These are phyloP conservation scores for Sungouiozyma ichnusensis DNA, from an alignment of 805 yeast genomes.

Conservation along the genomic window DNA sequence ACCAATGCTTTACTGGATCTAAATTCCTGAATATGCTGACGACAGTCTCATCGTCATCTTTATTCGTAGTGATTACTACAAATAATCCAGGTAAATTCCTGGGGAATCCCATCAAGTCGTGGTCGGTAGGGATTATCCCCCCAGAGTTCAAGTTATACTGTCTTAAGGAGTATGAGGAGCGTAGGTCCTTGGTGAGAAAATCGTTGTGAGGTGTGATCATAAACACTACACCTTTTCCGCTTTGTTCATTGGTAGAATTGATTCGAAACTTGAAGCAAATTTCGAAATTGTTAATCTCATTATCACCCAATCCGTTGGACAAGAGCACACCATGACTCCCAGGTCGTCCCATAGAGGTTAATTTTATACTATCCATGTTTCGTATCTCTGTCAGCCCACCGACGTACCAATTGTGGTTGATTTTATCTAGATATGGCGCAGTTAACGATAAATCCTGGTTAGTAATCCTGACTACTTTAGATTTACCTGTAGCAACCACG, in stretches of 20 bases:
- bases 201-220: slow-evolving; percentile 22
- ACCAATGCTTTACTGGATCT: slow-evolving; percentile 17
- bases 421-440: slow-evolving; percentile 21
- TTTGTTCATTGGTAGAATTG: slow-evolving; percentile 1
- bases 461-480: slow-evolving; percentile 8
- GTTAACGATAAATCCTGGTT: slow-evolving; percentile 22
- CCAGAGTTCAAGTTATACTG: slow-evolving; percentile 23
- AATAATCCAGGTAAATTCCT: slow-evolving; percentile 24
- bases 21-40: slow-evolving; percentile 15
- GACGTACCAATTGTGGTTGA: slow-evolving; percentile 23
- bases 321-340: slow-evolving; percentile 16
- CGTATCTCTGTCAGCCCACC: slow-evolving; percentile 23
- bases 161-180: slow-evolving; percentile 19
- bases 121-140: slow-evolving; percentile 17
- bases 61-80: slow-evolving; percentile 18
- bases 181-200: slow-evolving; percentile 16
- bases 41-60: slow-evolving; percentile 12
- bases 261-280: slow-evolving; percentile 13
- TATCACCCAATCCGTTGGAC: slow-evolving; percentile 27
- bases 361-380: slow-evolving; percentile 16
- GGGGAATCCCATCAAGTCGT: slow-evolving; percentile 26
- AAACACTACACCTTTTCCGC: slow-evolving; percentile 24
- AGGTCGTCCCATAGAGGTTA: slow-evolving; percentile 11
- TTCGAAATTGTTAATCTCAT: slow-evolving; percentile 26
- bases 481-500: no score